A percentile compares a stretch with the other conserved stretches of the same genome.
Evolutionary conservation across 148 eudicot species (phyloP).

Genomic region (Salicornia ramosissima): DNA sequence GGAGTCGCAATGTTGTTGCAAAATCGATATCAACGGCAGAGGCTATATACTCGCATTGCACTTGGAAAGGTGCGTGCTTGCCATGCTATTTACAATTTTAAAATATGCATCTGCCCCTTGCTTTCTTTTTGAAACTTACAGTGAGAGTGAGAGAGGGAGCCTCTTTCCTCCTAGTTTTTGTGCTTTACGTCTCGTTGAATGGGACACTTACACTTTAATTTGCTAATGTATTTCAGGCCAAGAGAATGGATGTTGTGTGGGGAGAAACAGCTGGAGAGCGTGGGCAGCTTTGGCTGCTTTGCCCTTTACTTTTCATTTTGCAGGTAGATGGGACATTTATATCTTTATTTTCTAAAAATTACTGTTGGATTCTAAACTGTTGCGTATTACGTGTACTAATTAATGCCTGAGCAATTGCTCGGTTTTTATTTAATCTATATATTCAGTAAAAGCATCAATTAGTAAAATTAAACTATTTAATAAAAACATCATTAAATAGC

Average conservation of each 20-base stretch:
- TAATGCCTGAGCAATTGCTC: too few species aligned
- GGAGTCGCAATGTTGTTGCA: constrained; percentile 95
- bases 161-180: neutral
- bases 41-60: constrained; percentile 93
- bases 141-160: neutral
- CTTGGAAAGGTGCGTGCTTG: constrained; percentile 74
- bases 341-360: neutral
- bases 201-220: neutral
- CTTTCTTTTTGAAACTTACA: too few species aligned
- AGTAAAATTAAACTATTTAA: too few species aligned
- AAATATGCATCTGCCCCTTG: neutral
- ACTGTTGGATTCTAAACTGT: neutral
- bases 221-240: constrained; percentile 34
- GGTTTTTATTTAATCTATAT: too few species aligned
- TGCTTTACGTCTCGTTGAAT: neutral
- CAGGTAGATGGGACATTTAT: constrained; percentile 30
- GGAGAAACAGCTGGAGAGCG: constrained; percentile 53
- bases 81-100: constrained; percentile 8
- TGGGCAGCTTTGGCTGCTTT: constrained; percentile 44
- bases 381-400: too few species aligned
- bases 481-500: too few species aligned
- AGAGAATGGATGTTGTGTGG: constrained; percentile 57
- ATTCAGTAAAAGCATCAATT: too few species aligned
- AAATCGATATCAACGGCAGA: constrained; percentile 91
- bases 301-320: constrained; percentile 47